Percentiles rank a stretch among this genome's conserved stretches.
Conservation (phyloP, 495 filamentous ascomycete species). For the Tuber melanosporum region DNA sequence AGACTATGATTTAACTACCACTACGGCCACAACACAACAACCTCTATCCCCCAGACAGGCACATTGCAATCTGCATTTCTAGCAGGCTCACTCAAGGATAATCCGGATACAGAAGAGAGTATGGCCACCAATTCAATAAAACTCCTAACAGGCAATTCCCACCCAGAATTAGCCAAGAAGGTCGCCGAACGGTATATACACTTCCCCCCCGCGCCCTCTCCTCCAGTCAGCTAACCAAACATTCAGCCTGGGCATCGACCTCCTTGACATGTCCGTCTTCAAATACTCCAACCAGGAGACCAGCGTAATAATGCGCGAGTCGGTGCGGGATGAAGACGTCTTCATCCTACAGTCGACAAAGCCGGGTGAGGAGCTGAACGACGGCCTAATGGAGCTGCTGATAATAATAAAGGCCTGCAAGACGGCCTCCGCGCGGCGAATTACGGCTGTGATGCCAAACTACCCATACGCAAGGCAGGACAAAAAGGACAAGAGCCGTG, state of each 20-base stretch:
- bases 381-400: conserved; percentile 94
- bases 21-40: neutral
- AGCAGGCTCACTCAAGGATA: neutral
- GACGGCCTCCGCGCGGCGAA: conserved; percentile 81
- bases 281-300: conserved; percentile 99
- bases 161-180: conserved; percentile 81
- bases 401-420: conserved; percentile 99
- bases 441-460: conserved; percentile 89
- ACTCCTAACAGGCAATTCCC: conserved; percentile 89
- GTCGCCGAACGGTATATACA: conserved; percentile 75
- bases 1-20: neutral
- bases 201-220: neutral
- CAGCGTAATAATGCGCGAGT: conserved; percentile 93
- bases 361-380: conserved; percentile 95
- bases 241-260: conserved; percentile 76
- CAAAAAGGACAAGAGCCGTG: conserved; percentile 79
- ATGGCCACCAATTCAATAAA: conserved; percentile 75
- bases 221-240: conserved; percentile 18
- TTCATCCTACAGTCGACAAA: conserved; percentile 95
- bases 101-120: conserved; percentile 2
- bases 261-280: conserved; percentile 88
- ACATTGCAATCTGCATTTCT: neutral
- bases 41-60: neutral
- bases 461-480: conserved; percentile 97
- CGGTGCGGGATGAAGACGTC: conserved; percentile 94